Percentiles rank a stretch among this genome's conserved stretches.
These are phyloP conservation scores for Cylindricascospora bacillispora DNA, from an alignment of 1,139 yeast species.

Conservation along the genomic window DNA sequence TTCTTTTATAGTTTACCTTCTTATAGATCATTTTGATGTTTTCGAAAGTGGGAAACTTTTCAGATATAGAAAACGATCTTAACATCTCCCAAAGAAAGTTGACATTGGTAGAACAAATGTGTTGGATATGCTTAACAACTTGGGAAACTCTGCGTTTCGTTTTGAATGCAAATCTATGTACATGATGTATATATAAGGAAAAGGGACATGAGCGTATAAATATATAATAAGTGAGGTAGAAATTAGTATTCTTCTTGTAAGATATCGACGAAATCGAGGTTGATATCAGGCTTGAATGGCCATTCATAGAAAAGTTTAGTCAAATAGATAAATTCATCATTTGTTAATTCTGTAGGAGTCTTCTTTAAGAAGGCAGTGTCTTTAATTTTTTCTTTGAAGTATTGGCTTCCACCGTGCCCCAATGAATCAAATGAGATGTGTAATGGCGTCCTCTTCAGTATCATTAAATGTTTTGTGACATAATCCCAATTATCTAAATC, in stretches of 20 bases:
- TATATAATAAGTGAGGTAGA: no score
- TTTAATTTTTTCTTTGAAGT: constrained; percentile 32
- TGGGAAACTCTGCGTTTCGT: no score
- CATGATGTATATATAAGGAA: no score
- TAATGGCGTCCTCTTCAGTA: constrained; percentile 38
- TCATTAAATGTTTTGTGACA: constrained; percentile 52
- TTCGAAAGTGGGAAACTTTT: no score
- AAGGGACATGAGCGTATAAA: no score
- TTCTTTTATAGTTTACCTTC: neutral
- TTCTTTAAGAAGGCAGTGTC: constrained; percentile 31
- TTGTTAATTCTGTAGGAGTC: constrained; percentile 37
- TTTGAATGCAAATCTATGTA: no score
- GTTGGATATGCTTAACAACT: no score
- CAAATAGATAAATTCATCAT: constrained; percentile 41
- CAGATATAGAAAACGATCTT: no score
- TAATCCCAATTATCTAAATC: constrained; percentile 53
- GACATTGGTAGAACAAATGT: no score
- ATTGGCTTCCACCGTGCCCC: constrained; percentile 79
- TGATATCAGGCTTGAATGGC: constrained; percentile 74
- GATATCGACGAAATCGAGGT: constrained; percentile 18
- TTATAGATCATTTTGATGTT: no score
- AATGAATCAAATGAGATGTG: constrained; percentile 38
- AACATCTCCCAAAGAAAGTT: no score
- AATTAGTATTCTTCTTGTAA: constrained; percentile 17
- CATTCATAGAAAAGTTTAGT: constrained; percentile 47